Conservation (phyloP, 2,329 filamentous ascomycete genomes). For the Colletotrichum tofieldiae region DNA sequence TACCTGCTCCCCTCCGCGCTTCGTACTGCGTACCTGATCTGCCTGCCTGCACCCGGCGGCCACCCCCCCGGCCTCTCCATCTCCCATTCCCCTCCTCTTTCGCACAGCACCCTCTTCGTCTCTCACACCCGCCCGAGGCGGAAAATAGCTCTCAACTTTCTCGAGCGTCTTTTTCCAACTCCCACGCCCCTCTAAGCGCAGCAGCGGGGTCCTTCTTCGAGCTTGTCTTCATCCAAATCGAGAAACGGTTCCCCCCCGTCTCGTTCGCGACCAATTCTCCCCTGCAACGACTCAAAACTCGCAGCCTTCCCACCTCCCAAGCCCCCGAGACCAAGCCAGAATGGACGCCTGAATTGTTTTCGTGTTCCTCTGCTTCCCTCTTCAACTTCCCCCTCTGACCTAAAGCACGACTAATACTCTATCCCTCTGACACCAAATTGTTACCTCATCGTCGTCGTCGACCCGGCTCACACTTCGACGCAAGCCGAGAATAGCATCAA, state of each 20-base stretch:
- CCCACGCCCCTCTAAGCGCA: constrained; percentile 37
- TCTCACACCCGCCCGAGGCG: constrained; percentile 28
- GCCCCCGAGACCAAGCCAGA: not conserved
- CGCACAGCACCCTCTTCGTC: constrained; percentile 16
- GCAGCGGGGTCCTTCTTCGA: constrained; percentile 27
- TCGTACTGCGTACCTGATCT: constrained; percentile 14
- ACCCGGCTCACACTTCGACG: not conserved
- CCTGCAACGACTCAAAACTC: constrained; percentile 39
- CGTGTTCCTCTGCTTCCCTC: constrained; percentile 13
- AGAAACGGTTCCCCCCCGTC: constrained; percentile 30
- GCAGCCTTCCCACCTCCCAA: constrained; percentile 39
- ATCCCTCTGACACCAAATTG: constrained; percentile 12
- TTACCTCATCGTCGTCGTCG: constrained; percentile 33
- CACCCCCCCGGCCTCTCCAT: constrained; percentile 10
- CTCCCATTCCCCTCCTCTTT: constrained; percentile 16
- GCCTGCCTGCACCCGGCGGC: not conserved
- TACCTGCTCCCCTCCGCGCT: constrained; percentile 5
- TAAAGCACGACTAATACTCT: constrained; percentile 38
- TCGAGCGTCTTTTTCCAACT: constrained; percentile 17
- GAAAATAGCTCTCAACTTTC: constrained; percentile 21
- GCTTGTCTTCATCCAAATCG: constrained; percentile 42
- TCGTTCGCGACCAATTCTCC: constrained; percentile 31
- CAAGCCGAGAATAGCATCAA: not conserved
- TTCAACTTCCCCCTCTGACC: constrained; percentile 23
- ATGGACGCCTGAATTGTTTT: constrained; percentile 35